These are phyloP conservation scores for Didymella keratinophila DNA, from an alignment of 2,329 filamentous ascomycete genomes.

Conservation along the genomic window DNA sequence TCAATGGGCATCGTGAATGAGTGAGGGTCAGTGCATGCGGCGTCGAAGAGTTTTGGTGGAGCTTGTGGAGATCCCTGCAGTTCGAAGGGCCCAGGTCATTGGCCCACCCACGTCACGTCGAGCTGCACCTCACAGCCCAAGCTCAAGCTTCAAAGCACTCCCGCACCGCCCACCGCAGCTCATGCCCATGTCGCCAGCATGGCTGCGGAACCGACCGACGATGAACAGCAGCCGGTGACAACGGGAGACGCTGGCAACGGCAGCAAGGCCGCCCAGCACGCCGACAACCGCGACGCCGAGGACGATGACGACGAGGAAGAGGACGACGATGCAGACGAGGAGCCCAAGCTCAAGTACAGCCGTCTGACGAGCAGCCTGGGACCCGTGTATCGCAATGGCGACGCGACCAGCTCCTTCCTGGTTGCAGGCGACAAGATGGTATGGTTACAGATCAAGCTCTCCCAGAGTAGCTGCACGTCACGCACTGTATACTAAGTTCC, in stretches of 20 bases:
- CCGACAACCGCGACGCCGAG: conserved; percentile 18
- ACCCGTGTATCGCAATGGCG: conserved; percentile 88
- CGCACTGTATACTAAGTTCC: conserved; percentile 61
- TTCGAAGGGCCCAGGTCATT: conserved; percentile 18
- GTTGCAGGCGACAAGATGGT: conserved; percentile 98
- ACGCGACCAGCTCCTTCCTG: conserved; percentile 90
- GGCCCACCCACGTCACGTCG: conserved; percentile 25
- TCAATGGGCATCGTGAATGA: conserved; percentile 7
- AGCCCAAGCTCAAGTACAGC: conserved; percentile 92
- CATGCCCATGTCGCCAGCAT: conserved; percentile 51
- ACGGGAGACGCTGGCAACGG: conserved; percentile 10
- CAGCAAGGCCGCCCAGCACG: conserved; percentile 13
- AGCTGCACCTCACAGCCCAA: conserved; percentile 36
- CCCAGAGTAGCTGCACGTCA: conserved; percentile 61
- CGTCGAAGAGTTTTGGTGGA: conserved; percentile 16
- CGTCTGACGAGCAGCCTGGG: conserved; percentile 82
- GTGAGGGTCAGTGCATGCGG: conserved; percentile 10
- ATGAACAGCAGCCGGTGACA: conserved; percentile 29
- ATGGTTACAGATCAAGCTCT: conserved; percentile 41
- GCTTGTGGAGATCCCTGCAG: conserved; percentile 20
- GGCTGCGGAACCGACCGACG: conserved; percentile 49
- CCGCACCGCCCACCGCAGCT: conserved; percentile 33
- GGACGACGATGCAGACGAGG: conserved; percentile 86
- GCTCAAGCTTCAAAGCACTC: conserved; percentile 33
- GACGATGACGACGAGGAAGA: conserved; percentile 55